Evolutionary conservation across 805 yeast species (phyloP).

Genomic region (Saccharomycopsis selenospora): DNA sequence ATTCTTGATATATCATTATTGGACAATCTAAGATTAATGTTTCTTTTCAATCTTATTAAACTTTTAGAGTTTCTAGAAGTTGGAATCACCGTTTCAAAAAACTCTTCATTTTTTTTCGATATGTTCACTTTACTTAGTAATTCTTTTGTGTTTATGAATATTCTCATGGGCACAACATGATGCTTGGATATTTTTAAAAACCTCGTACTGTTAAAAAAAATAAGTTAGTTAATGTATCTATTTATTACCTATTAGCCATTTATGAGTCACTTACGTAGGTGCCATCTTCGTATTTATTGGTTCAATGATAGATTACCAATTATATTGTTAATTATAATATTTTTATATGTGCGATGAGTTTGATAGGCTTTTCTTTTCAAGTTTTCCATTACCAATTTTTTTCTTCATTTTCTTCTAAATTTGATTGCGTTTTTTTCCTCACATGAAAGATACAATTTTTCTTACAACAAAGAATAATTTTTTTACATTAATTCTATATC

Average conservation of each 20-base stretch:
- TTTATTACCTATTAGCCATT: too few species aligned
- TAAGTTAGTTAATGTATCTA: background rate
- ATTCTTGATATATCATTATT: constrained; percentile 8
- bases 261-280: background rate
- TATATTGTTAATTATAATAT: too few species aligned
- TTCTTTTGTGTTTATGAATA: constrained; percentile 12
- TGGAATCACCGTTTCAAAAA: constrained; percentile 15
- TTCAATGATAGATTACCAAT: too few species aligned
- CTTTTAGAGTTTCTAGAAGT: constrained; percentile 5
- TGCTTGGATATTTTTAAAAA: constrained; percentile 9
- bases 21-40: constrained; percentile 12
- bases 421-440: too few species aligned
- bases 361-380: background rate
- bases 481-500: background rate
- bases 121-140: constrained; percentile 1
- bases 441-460: too few species aligned
- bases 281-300: background rate
- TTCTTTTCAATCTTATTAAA: constrained; percentile 8
- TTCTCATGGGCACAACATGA: constrained; percentile 11
- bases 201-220: constrained; percentile 10
- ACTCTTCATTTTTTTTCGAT: constrained; percentile 1
- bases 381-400: background rate
- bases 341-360: background rate
- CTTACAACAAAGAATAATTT: too few species aligned
- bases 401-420: background rate